Conservation (phyloP, 768 basidiomycete species). For the Lactifluus pinguis region DNA sequence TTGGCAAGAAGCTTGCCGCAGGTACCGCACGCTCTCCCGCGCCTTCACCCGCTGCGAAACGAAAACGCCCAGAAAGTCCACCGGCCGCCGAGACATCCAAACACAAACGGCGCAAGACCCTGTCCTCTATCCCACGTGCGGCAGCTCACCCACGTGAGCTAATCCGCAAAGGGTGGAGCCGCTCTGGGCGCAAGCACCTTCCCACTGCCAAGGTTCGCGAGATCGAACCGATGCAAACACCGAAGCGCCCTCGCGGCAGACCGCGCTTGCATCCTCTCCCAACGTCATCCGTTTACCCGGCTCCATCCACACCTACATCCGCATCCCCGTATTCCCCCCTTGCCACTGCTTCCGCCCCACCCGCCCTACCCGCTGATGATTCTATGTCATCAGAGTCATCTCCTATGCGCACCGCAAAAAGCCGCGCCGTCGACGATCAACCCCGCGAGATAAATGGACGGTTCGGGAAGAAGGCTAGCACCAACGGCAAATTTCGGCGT, state of each 20-base stretch:
- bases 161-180: constrained; percentile 22
- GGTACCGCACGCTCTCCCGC: constrained; percentile 29
- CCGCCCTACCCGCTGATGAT: background rate
- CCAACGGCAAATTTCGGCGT: constrained; percentile 35
- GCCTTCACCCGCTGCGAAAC: constrained; percentile 13
- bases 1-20: constrained; percentile 44
- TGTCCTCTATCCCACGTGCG: background rate
- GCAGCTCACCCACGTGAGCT: constrained; percentile 20
- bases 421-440: constrained; percentile 40
- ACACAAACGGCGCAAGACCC: constrained; percentile 43
- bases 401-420: constrained; percentile 30
- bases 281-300: background rate
- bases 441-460: constrained; percentile 57
- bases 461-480: constrained; percentile 53
- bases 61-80: constrained; percentile 16
- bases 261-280: constrained; percentile 12
- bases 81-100: constrained; percentile 19
- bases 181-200: constrained; percentile 26
- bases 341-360: constrained; percentile 6
- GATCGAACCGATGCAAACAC: constrained; percentile 20
- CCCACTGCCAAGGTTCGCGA: constrained; percentile 29
- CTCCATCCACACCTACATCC: background rate
- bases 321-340: background rate
- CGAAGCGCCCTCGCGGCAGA: constrained; percentile 17
- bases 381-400: constrained; percentile 1